phyloP scores from a whole-genome alignment of 441 rosid species.

The Hura crepitans region DNA sequence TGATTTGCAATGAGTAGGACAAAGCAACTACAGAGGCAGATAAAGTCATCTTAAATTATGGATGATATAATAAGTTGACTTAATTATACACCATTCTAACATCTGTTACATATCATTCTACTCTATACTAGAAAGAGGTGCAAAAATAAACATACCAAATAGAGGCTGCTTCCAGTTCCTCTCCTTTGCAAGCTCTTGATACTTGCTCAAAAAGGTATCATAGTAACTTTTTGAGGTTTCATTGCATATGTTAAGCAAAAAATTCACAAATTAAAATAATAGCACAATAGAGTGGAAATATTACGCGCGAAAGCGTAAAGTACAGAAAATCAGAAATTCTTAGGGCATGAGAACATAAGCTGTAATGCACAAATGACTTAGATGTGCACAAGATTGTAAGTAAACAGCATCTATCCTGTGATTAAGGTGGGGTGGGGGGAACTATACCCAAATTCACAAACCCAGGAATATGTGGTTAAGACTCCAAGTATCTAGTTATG shows the following conservation, averaged over 20 bases:
- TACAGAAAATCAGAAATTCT: not conserved
- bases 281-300: not conserved
- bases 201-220: conserved; percentile 70
- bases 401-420: not conserved
- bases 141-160: conserved; percentile 39
- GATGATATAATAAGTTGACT: not conserved
- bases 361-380: not conserved
- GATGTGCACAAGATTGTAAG: not conserved
- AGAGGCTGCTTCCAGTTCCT: conserved; percentile 67
- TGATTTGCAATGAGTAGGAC: conserved; percentile 70
- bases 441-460: too few relatives aligned
- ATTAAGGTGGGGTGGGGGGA: too few relatives aligned
- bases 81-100: not conserved
- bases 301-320: not conserved
- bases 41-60: conserved; percentile 6
- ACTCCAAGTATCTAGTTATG: not conserved
- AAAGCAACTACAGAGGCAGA: conserved; percentile 58
- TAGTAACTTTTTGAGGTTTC: conserved; percentile 55
- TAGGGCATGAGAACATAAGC: not conserved
- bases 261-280: conserved; percentile 13
- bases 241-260: conserved; percentile 24
- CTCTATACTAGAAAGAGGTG: conserved; percentile 3
- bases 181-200: conserved; percentile 57
- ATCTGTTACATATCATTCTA: not conserved
- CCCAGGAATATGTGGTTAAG: too few relatives aligned